A percentile compares a stretch with the other conserved stretches of the same genome.
Conservation (phyloP, 345 rosid species). For the Noccaea bulbosa region DNA sequence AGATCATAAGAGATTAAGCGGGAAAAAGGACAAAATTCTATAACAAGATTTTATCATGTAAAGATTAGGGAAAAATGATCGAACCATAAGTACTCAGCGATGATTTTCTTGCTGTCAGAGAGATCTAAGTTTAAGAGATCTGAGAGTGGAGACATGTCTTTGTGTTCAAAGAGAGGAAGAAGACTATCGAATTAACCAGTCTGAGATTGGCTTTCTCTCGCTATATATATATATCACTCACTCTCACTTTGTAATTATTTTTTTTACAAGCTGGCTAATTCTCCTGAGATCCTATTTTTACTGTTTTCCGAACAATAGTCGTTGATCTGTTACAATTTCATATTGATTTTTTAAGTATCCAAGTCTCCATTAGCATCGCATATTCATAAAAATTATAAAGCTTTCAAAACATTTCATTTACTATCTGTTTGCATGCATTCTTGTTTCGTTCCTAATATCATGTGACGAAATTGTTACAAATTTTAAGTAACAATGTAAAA, state of each 20-base stretch:
- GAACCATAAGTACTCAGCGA: constrained; percentile 96
- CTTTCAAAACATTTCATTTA: neutral
- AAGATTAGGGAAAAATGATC: constrained; percentile 3
- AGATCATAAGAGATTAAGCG: neutral
- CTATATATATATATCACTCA: neutral
- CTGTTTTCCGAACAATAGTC: constrained; percentile 13
- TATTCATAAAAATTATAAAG: neutral
- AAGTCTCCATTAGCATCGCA: no score
- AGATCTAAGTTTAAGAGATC: constrained; percentile 69
- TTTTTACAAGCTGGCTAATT: constrained; percentile 19
- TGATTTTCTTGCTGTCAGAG: constrained; percentile 69
- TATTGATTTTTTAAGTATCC: neutral
- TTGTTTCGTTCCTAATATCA: no score
- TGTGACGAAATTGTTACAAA: no score
- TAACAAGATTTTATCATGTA: neutral
- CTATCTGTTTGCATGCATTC: no score
- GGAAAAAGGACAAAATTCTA: neutral
- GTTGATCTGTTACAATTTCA: constrained; percentile 1
- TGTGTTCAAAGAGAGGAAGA: neutral
- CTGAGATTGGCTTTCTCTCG: constrained; percentile 2
- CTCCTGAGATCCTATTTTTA: constrained; percentile 33
- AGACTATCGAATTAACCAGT: constrained; percentile 4
- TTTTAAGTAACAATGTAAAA: no score
- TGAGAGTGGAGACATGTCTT: constrained; percentile 30
- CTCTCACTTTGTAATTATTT: neutral